Conservation (phyloP, 805 yeast genomes). For the Metschnikowia henanensis region DNA sequence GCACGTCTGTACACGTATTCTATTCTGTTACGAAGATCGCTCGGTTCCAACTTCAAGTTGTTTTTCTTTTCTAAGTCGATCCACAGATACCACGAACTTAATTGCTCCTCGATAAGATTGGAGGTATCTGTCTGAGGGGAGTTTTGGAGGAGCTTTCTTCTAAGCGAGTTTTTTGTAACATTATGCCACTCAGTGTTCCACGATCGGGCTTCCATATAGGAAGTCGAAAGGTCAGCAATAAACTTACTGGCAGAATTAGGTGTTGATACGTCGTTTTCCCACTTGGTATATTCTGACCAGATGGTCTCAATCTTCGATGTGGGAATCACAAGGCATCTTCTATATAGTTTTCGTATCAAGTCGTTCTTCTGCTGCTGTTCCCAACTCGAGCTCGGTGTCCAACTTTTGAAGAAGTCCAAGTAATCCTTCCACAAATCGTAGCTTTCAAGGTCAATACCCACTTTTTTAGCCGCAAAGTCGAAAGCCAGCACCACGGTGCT, state of each 20-base stretch:
- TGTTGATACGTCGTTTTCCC: constrained; percentile 73
- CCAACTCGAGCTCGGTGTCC: constrained; percentile 80
- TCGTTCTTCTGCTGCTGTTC: constrained; percentile 84
- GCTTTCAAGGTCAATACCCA: constrained; percentile 76
- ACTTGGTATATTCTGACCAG: constrained; percentile 80
- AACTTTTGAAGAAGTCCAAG: constrained; percentile 69
- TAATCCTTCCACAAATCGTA: constrained; percentile 81
- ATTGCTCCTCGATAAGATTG: constrained; percentile 37
- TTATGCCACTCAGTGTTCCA: constrained; percentile 69
- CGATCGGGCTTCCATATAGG: constrained; percentile 85
- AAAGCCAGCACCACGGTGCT: constrained; percentile 75
- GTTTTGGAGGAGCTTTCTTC: constrained; percentile 37
- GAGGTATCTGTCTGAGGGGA: constrained; percentile 21
- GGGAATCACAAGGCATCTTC: constrained; percentile 74
- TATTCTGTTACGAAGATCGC: constrained; percentile 50
- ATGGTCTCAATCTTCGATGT: constrained; percentile 67
- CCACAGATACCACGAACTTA: constrained; percentile 70
- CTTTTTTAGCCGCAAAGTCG: constrained; percentile 74
- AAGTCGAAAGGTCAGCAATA: constrained; percentile 77
- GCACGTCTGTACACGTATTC: constrained; percentile 75
- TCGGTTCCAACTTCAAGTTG: constrained; percentile 58
- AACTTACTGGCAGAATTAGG: constrained; percentile 79
- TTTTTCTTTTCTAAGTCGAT: constrained; percentile 76
- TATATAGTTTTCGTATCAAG: constrained; percentile 68
- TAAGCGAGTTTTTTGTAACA: constrained; percentile 49